These are phyloP conservation scores for Penicillium sclerotigenum DNA, from an alignment of 2,329 filamentous ascomycete species.

Conservation along the genomic window DNA sequence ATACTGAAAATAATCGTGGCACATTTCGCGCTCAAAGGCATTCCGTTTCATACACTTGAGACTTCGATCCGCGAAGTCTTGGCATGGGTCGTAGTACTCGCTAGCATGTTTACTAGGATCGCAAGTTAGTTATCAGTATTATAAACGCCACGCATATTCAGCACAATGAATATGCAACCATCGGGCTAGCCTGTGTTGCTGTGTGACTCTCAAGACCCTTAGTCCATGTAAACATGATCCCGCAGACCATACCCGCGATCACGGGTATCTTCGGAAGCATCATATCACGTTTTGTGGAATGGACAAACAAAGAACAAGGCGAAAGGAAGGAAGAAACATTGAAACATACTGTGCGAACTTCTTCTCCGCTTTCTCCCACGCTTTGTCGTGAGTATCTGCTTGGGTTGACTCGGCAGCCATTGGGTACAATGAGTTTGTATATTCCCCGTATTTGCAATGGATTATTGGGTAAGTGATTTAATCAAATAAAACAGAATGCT, in stretches of 20 bases:
- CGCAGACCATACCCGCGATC: background rate
- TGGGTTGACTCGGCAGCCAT: constrained; percentile 24
- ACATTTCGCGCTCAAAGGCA: constrained; percentile 82
- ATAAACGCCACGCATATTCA: background rate
- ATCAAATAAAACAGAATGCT: background rate
- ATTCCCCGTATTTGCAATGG: background rate
- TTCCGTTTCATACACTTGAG: constrained; percentile 88
- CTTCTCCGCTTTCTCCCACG: constrained; percentile 54
- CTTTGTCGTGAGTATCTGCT: constrained; percentile 43
- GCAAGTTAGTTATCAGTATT: background rate
- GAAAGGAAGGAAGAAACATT: background rate
- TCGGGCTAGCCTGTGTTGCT: background rate
- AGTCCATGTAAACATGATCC: background rate
- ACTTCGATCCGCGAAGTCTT: constrained; percentile 82
- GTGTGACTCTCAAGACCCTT: background rate
- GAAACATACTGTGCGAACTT: constrained; percentile 62
- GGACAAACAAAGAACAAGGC: background rate
- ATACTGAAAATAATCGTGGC: constrained; percentile 91
- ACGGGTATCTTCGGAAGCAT: background rate
- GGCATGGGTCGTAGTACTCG: constrained; percentile 92
- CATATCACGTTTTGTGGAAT: background rate
- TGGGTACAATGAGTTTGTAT: constrained; percentile 4
- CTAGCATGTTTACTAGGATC: constrained; percentile 72
- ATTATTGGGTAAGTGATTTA: background rate
- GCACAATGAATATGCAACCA: background rate